Base-by-base conservation (phyloP, 78 protist genomes). In the Dictyostelium purpureum region DNA sequence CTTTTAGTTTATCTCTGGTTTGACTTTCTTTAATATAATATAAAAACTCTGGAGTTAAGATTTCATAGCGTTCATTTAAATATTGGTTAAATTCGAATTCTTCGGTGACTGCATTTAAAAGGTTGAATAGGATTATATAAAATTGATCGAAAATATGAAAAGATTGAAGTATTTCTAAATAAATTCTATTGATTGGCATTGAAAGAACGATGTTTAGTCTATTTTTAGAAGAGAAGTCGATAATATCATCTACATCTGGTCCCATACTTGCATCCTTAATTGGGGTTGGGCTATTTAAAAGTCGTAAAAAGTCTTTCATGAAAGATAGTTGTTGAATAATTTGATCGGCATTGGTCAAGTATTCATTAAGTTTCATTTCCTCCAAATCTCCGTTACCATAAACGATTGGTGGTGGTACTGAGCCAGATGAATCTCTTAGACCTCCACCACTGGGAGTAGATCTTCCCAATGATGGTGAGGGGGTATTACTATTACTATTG, bases 201-300 rank as follows among this genome's bases (percentile, higher is more conserved):
- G 92, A 85, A 26, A 73, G 26, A 4, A 85, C 45, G 24, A 47
- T 18, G 21, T 7, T 4, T 61, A 82, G 92, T 59, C 59, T 85
- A 59, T 74, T 70, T 52, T 85, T 85, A 28, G 82, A 75, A 2
- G 92, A 70, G 47, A 42, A 85, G n/a, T 85, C 92, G 21, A 85
- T 85, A 24, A 85, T 85, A 45, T 85, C 92, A n/a, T 85, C 82
- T n/a, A 59, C 24, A 37, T 73, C 61, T 82, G 90, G 80, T 59
- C 73, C 73, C n/a, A n/a, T n/a, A 9, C 65, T 47, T 19, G 82
- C 92, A 85, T 85, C 92, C 18, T 77, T 31, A 33, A 85, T 77
- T 35, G 92, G 92, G 28, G 47, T 33, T n/a, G 92, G 92, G 16
- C 74, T 54, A 11, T 52, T 24, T 31, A 85, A 21, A 11, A 85